Evolutionary conservation across 1,284 basidiomycete species (phyloP).

Genomic region (Sporisorium iseilematis-ciliati): DNA sequence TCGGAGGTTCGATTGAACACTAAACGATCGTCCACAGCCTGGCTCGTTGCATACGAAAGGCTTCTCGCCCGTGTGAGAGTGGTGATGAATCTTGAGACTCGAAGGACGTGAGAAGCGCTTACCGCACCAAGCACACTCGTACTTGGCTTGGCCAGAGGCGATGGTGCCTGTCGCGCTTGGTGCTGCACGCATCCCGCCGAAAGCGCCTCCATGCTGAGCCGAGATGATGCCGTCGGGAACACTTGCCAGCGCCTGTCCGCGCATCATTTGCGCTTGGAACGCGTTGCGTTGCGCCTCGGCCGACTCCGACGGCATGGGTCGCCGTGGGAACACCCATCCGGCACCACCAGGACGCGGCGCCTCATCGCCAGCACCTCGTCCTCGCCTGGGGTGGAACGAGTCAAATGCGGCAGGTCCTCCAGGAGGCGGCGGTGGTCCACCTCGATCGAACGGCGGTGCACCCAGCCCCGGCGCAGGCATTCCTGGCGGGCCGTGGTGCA

Average conservation of each 20-base stretch:
- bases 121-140: slow-evolving; percentile 64
- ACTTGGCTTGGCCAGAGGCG: slow-evolving; percentile 58
- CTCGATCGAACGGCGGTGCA: slow-evolving; percentile 38
- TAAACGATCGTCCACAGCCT: slow-evolving; percentile 65
- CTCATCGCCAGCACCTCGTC: slow-evolving; percentile 43
- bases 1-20: slow-evolving; percentile 66
- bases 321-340: slow-evolving; percentile 51
- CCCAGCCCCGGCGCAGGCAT: slow-evolving; percentile 41
- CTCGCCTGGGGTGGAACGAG: slow-evolving; percentile 49
- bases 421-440: slow-evolving; percentile 37
- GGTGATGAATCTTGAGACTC: slow-evolving; percentile 66
- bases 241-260: slow-evolving; percentile 36
- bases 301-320: slow-evolving; percentile 37
- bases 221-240: slow-evolving; percentile 48
- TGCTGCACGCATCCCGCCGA: slow-evolving; percentile 36
- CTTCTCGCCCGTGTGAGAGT: slow-evolving; percentile 68
- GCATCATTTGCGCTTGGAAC: slow-evolving; percentile 49
- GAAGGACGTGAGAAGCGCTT: slow-evolving; percentile 67
- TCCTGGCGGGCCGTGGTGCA: slow-evolving; percentile 41
- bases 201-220: slow-evolving; percentile 33
- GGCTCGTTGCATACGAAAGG: slow-evolving; percentile 64
- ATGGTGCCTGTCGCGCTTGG: slow-evolving; percentile 44
- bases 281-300: slow-evolving; percentile 45
- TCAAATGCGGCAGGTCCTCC: slow-evolving; percentile 33
- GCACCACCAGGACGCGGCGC: slow-evolving; percentile 37